Evolutionary conservation across 2,329 filamentous ascomycete species (phyloP), one percentile per base, ranked within the genome.

Genomic region (Microdochium paspali): DNA sequence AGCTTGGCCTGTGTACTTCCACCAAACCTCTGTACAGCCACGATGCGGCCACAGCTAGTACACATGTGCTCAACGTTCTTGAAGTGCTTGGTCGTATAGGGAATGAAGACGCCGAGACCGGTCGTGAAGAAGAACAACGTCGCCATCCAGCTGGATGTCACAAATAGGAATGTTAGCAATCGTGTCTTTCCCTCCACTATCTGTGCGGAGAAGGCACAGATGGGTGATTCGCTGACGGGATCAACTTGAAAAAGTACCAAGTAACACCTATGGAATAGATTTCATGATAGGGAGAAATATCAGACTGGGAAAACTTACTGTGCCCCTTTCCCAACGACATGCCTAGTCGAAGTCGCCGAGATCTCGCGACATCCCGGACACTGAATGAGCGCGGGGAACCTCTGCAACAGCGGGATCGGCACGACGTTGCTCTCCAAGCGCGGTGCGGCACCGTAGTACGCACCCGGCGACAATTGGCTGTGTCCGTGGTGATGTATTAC

Each of bases 81-180:
- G 35, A 52, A 51, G 9, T 49, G 30, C 30, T 45, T 46, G 15
- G 25, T 21, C 13, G 47, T 46, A 40, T 52, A 52, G 13, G 50
- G 50, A 7, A 50, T 30, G 35, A 51, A 49, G 7, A 48, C 45
- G 6, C 49, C 49, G 10, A 52, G 10, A 1, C 42, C 50, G 18
- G 50, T 52, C n/a, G 44, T 46, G 46, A 44, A 47, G 20, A 52
- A 52, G 43, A 52, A 42, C 39, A 52, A 45, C 10, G 42, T 45
- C 6, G 50, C 50, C 50, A 52, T 51, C 44, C 46, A 45, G 47
- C 49, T 52, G n/a, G 15, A 46, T 21, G 26, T 2, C 20, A 3
- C 25, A 1, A 25, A 2, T n/a, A 3, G 20, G 13, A 6, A 43
- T n/a, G 24, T 12, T n/a, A 26, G 24, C 4, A 21, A 31, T 28